Base-by-base conservation (phyloP, 202 grass and related monocot genomes). In the Panicum virgatum region DNA sequence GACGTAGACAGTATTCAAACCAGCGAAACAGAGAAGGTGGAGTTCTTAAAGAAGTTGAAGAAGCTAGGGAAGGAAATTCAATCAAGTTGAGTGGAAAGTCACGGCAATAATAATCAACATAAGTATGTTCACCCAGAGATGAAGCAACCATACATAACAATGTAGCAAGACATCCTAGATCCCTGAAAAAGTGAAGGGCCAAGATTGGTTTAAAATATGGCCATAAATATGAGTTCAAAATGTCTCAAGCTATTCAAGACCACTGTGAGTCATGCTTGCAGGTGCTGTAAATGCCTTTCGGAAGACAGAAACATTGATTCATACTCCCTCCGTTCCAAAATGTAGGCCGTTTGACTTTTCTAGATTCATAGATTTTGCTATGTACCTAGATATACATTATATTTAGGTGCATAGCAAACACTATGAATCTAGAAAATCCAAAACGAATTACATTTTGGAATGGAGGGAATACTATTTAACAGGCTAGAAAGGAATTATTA, bases 71-170 rank as follows among this genome's bases (percentile, higher is more conserved):
- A 78, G 12, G 39, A 36, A 85, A 84, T 81, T 92, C 82, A 79
- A 67, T 50, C 86, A 92, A 94, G 58, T 94, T 84, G 43, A 62
- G 63, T 4, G 92, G 90, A 75, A 98, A 98, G 82, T 98, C 95
- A 48, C 95, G 92, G 76, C 84, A 83, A 80, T 98, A 98, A 72
- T 98, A 94, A 77, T 98, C 95, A 67, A 91, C 80, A 46, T 86
- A 98, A 66, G 43, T 83, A 42, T 58, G 85, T 79, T 98, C 88
- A 45, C 84, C 88, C 78, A 98, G 76, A 78, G 88, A 91, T 76
- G 84, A 83, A 86, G 95, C 90, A 80, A 98, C 72, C 9, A 9
- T 84, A 73, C 79, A 91, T 83, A 98, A 91, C 62, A 98, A 84
- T 37, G 70, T 76, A 81, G 86, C 92, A 64, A 98, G 95, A 77